Base-by-base conservation (phyloP, 208 protist genomes). In the Crithidia expoeki region DNA sequence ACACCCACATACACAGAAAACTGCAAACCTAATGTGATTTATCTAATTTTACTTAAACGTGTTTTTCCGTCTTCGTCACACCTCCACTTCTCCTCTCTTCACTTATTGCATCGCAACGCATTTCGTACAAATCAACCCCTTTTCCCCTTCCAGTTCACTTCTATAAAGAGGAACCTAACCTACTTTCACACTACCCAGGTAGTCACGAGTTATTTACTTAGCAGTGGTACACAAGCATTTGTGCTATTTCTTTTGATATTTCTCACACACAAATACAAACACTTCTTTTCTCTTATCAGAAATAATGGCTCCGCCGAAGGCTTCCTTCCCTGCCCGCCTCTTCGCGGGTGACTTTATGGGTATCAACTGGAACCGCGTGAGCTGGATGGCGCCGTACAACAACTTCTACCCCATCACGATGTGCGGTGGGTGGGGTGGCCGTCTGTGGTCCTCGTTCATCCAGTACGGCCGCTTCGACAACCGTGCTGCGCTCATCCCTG, bases 401-500 rank as follows among this genome's bases (percentile, higher is more conserved):
- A 94, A 94, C 85, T 92, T 94, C 68, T 94, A 94, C 77, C 89
- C 89, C 58, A 88, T 92, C 78, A 94, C 89, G 30, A 89, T 92
- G 74, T 89, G 80, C 79, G 89, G 85, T 58, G 89, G 89, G 57
- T 86, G 86, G 78, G 84, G 86, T 58, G 89, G 89, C 27, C 89
- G 89, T 49, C 55, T 94, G 66, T 94, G 86, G 86, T 94, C 89
- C 28, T 91, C 84, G 58, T 94, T 94, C 50, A 85, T 94, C 56
- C 84, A 90, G 75, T 94, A 91, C 83, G 89, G 89, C 58, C 86
- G 85, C 79, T 92, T 92, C 38, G 83, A 92, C 63, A 92, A 94
- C 76, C 89, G 89, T 71, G 77, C 83, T 17, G 83, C 64, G 16
- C 79, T 73, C 34, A 84, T 91, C 50, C 46, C 72, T 7, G 55